Percentiles rank a stretch among this genome's conserved stretches.
Evolutionary conservation across 1,284 basidiomycete species (phyloP).

Genomic region (Porodaedalea pini): DNA sequence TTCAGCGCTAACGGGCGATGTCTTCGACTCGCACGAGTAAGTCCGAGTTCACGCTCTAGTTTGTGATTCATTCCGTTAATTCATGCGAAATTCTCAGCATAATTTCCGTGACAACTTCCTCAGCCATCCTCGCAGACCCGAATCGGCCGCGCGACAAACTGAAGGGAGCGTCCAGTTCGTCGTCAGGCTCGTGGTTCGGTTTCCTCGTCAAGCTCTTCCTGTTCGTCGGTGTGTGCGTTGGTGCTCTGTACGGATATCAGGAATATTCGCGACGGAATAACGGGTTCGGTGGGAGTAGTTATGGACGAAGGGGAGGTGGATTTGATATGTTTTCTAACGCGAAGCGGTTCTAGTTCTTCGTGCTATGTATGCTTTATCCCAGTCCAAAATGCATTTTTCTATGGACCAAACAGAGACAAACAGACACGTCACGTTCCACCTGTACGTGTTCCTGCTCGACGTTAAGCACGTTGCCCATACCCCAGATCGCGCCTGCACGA

Average conservation of each 20-base stretch:
- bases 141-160: conserved; percentile 50
- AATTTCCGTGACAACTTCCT: conserved; percentile 64
- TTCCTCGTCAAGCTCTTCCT: conserved; percentile 62
- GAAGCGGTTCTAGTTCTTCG: conserved; percentile 15
- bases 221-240: conserved; percentile 54
- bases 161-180: conserved; percentile 29
- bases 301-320: conserved; percentile 3
- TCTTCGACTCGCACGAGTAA: conserved; percentile 84
- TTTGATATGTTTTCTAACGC: conserved; percentile 11
- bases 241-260: conserved; percentile 59
- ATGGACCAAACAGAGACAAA: neutral
- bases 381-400: neutral
- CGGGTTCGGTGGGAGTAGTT: conserved; percentile 31
- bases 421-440: conserved; percentile 3
- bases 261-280: conserved; percentile 50
- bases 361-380: neutral
- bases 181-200: conserved; percentile 41
- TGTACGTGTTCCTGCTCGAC: neutral
- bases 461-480: neutral
- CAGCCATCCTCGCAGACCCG: conserved; percentile 55
- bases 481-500: neutral
- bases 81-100: conserved; percentile 44
- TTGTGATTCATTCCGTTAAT: conserved; percentile 28
- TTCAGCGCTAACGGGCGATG: conserved; percentile 90
- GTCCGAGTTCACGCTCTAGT: conserved; percentile 31